Percentiles rank a stretch among this genome's conserved stretches.
Conservation (phyloP, 2,329 filamentous ascomycete genomes). For the Acrocalymma vagum region DNA sequence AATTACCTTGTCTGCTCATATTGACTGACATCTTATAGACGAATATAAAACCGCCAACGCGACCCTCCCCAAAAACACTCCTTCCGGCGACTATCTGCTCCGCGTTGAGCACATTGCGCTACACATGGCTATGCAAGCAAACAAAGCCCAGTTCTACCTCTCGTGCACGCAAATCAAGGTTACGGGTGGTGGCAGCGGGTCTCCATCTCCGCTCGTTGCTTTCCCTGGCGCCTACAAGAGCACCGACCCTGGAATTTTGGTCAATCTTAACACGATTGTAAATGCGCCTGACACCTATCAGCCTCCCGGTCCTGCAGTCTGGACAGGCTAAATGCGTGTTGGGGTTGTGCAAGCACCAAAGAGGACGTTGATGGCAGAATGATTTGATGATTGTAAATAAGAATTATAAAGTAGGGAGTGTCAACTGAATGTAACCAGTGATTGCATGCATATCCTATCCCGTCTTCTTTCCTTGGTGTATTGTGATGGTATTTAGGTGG, state of each 20-base stretch:
- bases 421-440: no score
- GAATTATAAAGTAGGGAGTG: no score
- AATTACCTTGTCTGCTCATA: conserved; percentile 2
- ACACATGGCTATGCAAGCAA: conserved; percentile 41
- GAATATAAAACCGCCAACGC: conserved; percentile 42
- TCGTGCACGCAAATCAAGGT: conserved; percentile 54
- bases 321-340: conserved; percentile 30
- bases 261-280: conserved; percentile 27
- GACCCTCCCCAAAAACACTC: conserved; percentile 44
- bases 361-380: no score
- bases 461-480: no score
- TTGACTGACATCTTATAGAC: conserved; percentile 17
- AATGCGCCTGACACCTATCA: conserved; percentile 24
- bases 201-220: conserved; percentile 39
- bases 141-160: conserved; percentile 49
- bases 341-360: no score
- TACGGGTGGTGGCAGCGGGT: conserved; percentile 50
- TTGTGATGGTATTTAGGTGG: no score
- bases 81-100: conserved; percentile 50
- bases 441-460: no score
- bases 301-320: conserved; percentile 34
- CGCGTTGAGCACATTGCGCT: conserved; percentile 50
- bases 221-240: conserved; percentile 36
- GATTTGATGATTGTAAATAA: no score
- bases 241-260: conserved; percentile 34